Percentiles rank a stretch among this genome's conserved stretches.
These are phyloP conservation scores for Puccinellia tenuiflora DNA, from an alignment of 176 grass and related monocot genomes.

Conservation along the genomic window DNA sequence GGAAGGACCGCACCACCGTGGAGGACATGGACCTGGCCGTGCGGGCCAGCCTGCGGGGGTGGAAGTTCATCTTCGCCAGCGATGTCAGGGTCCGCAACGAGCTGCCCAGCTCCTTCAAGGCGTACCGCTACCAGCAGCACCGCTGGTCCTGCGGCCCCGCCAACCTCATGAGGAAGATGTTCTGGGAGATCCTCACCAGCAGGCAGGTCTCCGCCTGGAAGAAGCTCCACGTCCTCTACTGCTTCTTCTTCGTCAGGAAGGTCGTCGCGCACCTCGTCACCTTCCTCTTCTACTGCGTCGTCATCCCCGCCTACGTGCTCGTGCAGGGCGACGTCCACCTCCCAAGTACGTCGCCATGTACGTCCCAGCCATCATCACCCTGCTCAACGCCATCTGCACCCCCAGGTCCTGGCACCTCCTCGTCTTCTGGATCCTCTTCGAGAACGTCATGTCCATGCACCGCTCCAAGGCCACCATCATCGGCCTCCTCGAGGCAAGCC, in stretches of 20 bases:
- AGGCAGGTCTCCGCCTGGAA: constrained; percentile 60
- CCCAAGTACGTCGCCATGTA: constrained; percentile 77
- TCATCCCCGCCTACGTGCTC: constrained; percentile 70
- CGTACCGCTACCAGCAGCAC: constrained; percentile 80
- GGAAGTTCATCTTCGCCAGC: constrained; percentile 65
- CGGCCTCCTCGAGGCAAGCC: constrained; percentile 68
- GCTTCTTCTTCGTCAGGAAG: constrained; percentile 89
- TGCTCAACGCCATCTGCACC: constrained; percentile 77
- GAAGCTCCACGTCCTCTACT: constrained; percentile 82
- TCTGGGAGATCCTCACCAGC: constrained; percentile 55
- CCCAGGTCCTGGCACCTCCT: constrained; percentile 71
- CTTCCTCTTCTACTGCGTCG: constrained; percentile 80
- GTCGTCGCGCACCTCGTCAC: constrained; percentile 80
- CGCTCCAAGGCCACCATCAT: constrained; percentile 74
- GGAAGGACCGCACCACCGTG: constrained; percentile 89
- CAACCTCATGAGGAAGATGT: constrained; percentile 74
- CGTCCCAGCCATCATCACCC: constrained; percentile 58
- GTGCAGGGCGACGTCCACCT: constrained; percentile 54
- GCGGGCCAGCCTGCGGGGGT: constrained; percentile 59
- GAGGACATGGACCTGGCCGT: constrained; percentile 97
- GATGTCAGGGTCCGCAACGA: constrained; percentile 65
- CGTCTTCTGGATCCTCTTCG: constrained; percentile 91
- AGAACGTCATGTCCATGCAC: constrained; percentile 96
- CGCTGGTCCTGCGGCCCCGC: constrained; percentile 75
- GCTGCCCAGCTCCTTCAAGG: constrained; percentile 66